A percentile compares a stretch with the other conserved stretches of the same genome.
Conservation (phyloP, 192 early-diverging fungal genomes). For the Spinellus fusiger region DNA sequence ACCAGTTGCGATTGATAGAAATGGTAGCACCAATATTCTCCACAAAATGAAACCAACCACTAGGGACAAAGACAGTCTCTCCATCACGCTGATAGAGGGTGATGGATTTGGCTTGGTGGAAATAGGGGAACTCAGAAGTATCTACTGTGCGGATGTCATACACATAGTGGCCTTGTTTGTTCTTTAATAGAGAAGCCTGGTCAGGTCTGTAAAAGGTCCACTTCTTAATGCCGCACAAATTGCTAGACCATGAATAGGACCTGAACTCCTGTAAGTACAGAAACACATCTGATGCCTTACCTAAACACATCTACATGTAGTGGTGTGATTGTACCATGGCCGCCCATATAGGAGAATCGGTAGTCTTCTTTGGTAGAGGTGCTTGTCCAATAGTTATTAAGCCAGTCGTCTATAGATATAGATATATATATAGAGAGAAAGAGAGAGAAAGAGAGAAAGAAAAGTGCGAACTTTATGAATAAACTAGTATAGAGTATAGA, state of each 20-base stretch:
- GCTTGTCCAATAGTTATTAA: conserved; percentile 56
- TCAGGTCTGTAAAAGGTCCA: conserved; percentile 66
- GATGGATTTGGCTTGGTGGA: conserved; percentile 37
- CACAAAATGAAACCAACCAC: conserved; percentile 73
- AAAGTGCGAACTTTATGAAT: no score
- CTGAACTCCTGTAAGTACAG: no score
- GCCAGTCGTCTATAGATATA: conserved; percentile 58
- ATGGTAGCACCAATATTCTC: conserved; percentile 63
- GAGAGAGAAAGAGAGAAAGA: no score
- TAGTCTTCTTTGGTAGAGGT: conserved; percentile 58
- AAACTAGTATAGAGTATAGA: no score
- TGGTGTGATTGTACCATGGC: conserved; percentile 64
- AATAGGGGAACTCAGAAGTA: conserved; percentile 39
- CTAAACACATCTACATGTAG: conserved; percentile 74
- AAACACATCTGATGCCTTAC: no score
- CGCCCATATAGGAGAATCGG: conserved; percentile 69
- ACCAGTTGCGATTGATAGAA: conserved; percentile 78
- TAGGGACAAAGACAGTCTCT: conserved; percentile 68
- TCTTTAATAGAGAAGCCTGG: conserved; percentile 56
- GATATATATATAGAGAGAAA: no score
- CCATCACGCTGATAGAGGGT: conserved; percentile 55
- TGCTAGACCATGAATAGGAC: conserved; percentile 72
- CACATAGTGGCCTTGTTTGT: conserved; percentile 47
- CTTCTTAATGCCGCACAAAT: conserved; percentile 64
- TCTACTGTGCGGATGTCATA: conserved; percentile 50